Conservation (phyloP, 495 filamentous ascomycete species). For the Hypoxylon rickii region DNA sequence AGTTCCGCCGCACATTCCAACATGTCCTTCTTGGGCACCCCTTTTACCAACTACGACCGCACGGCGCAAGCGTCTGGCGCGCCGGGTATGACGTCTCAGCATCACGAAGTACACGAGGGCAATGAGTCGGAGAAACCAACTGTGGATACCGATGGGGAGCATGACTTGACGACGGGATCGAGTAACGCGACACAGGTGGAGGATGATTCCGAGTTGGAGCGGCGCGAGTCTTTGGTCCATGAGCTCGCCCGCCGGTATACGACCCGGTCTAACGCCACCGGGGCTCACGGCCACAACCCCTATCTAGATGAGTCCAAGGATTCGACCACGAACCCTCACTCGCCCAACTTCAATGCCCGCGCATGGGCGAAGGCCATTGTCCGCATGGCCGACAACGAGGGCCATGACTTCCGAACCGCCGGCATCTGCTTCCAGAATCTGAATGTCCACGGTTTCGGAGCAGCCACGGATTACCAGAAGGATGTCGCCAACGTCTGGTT, state of each 20-base stretch:
- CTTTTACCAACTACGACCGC: constrained; percentile 52
- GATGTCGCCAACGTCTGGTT: constrained; percentile 68
- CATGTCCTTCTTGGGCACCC: constrained; percentile 51
- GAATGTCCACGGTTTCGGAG: constrained; percentile 77
- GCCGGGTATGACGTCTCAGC: constrained; percentile 12
- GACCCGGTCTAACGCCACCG: constrained; percentile 45
- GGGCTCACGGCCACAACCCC: constrained; percentile 39
- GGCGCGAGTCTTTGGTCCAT: constrained; percentile 50
- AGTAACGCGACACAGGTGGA: constrained; percentile 45
- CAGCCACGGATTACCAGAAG: constrained; percentile 81
- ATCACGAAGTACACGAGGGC: constrained; percentile 20
- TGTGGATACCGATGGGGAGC: constrained; percentile 32
- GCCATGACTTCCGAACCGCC: constrained; percentile 51
- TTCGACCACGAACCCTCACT: constrained; percentile 57
- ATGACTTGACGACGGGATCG: constrained; percentile 34
- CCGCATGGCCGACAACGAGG: constrained; percentile 48
- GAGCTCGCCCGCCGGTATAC: constrained; percentile 52
- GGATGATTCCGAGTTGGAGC: constrained; percentile 45
- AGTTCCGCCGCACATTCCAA: neutral
- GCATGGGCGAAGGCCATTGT: constrained; percentile 62
- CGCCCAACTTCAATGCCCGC: constrained; percentile 55
- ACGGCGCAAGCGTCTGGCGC: constrained; percentile 45
- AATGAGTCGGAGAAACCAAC: neutral
- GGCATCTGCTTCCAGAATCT: constrained; percentile 66
- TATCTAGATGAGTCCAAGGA: constrained; percentile 44